A percentile compares a stretch with the other conserved stretches of the same genome.
Evolutionary conservation across 1,284 basidiomycete genomes (phyloP).

Genomic region (Ceratobasidium theobromae): DNA sequence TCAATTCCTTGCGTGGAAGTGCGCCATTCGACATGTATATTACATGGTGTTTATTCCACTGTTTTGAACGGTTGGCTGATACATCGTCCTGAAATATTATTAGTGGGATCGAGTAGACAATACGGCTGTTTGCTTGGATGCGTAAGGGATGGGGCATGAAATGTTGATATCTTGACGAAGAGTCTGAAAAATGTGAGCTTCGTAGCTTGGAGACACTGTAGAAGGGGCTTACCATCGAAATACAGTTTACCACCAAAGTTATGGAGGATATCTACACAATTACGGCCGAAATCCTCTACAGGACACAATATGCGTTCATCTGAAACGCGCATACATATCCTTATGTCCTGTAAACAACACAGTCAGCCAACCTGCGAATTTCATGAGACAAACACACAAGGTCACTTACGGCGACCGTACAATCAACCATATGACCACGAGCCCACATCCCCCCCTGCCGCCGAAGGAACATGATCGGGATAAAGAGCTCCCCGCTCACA

Average conservation of each 20-base stretch:
- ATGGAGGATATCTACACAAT: neutral
- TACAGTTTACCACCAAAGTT: too few species aligned
- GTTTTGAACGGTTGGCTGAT: constrained; percentile 29
- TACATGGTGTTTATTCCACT: constrained; percentile 28
- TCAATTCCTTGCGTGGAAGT: constrained; percentile 7
- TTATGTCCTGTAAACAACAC: neutral
- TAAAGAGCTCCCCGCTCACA: neutral
- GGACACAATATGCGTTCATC: neutral
- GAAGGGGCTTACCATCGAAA: too few species aligned
- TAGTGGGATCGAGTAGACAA: constrained; percentile 26
- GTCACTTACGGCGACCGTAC: neutral
- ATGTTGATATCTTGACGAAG: neutral
- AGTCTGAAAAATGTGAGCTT: too few species aligned
- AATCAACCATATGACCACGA: neutral
- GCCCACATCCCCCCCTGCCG: neutral
- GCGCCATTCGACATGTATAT: constrained; percentile 20
- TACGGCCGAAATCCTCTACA: neutral
- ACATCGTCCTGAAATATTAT: constrained; percentile 30
- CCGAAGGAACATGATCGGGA: constrained; percentile 1
- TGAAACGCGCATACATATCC: neutral
- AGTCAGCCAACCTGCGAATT: neutral
- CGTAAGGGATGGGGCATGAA: constrained; percentile 25
- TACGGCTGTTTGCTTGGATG: neutral
- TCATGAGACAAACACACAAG: neutral
- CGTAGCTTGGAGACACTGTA: too few species aligned